Evolutionary conservation across 257 asterid species (phyloP), one percentile per base, ranked within the genome.

Genomic region (Salvia hispanica): DNA sequence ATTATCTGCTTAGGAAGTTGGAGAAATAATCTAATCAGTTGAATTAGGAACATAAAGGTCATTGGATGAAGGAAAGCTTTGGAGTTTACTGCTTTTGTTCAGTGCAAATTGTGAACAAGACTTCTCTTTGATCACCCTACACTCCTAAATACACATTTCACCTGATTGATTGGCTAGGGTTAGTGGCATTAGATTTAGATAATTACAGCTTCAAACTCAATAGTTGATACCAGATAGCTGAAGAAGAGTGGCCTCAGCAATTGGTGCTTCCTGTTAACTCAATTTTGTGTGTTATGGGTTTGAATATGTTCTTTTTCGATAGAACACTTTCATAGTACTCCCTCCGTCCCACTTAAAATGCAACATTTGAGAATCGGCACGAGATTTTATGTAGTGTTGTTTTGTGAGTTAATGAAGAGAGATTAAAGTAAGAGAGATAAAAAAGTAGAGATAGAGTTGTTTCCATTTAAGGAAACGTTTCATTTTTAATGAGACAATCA

Each of bases 211-310:
- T 69, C 54, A 40, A 31, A 12, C 14, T 61, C 36, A 4, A 7
- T 4, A 39, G 47, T 6, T 31, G 58, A 71, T 18, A 52, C 25
- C 34, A 42, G 57, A 52, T 43, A 18, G 54, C 59, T 37, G 16
- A 42, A 3, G 7, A 45, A 28, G 12, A 53, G 5, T 18, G 15
- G 4, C 52, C 5, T 61, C 45, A 10, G 62, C 47, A 6, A 21
- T 43, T 74, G 14, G 52, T 51, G 66, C 16, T 60, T 50, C 36
- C 50, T 62, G 58, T 53, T 34, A 14, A 36, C 46, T 44, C 6
- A 33, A 42, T 11, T 59, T n/a, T 45, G 14, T 21, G 52, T 52
- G 10, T 14, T 54, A n/a, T 67, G 11, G 69, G 67, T 34, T 64
- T 56, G 18, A 8, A 67, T 7, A 40, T 44, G 55, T 39, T 55